Percentiles rank a stretch among this genome's conserved stretches.
phyloP scores from a whole-genome alignment of 176 grass and related monocot genomes.

The Phoenix dactylifera region DNA sequence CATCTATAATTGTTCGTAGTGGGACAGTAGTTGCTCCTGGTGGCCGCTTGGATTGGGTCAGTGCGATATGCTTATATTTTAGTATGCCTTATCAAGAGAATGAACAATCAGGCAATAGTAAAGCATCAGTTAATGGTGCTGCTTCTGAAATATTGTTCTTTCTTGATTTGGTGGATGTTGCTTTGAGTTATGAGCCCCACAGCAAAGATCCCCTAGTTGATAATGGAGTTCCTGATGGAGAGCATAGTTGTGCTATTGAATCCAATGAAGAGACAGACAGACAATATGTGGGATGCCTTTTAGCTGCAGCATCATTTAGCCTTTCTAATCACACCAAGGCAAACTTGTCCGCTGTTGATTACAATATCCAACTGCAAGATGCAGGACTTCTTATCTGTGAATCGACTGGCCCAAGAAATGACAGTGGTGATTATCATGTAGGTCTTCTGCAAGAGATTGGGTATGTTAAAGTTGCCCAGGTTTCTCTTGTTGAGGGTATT shows the following conservation, averaged over 20 bases:
- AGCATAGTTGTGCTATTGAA: conserved; percentile 24
- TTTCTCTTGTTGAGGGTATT: conserved; percentile 51
- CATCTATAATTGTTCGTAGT: conserved; percentile 53
- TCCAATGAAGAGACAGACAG: conserved; percentile 16
- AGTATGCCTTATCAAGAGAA: conserved; percentile 40
- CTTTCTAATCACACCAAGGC: conserved; percentile 52
- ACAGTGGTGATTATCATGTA: conserved; percentile 36
- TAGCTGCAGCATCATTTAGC: conserved; percentile 88
- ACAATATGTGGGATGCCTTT: conserved; percentile 51
- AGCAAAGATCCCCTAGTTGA: conserved; percentile 21
- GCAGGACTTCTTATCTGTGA: conserved; percentile 70
- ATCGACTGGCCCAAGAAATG: conserved; percentile 41
- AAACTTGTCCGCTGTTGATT: conserved; percentile 39
- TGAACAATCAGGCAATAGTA: conserved; percentile 31
- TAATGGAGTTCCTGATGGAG: conserved; percentile 29
- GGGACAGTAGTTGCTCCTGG: conserved; percentile 84
- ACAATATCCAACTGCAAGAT: conserved; percentile 77
- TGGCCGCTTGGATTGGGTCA: conserved; percentile 95
- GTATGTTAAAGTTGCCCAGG: conserved; percentile 62
- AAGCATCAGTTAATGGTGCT: conserved; percentile 22
- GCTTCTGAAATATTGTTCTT: conserved; percentile 47
- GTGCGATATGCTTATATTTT: conserved; percentile 50
- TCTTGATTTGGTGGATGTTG: conserved; percentile 84
- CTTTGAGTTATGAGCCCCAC: conserved; percentile 87
- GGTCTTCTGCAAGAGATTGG: conserved; percentile 54